Percentiles rank a stretch among this genome's conserved stretches.
Conservation (phyloP, 1,139 yeast species). For the Geotrichum carabidarum region DNA sequence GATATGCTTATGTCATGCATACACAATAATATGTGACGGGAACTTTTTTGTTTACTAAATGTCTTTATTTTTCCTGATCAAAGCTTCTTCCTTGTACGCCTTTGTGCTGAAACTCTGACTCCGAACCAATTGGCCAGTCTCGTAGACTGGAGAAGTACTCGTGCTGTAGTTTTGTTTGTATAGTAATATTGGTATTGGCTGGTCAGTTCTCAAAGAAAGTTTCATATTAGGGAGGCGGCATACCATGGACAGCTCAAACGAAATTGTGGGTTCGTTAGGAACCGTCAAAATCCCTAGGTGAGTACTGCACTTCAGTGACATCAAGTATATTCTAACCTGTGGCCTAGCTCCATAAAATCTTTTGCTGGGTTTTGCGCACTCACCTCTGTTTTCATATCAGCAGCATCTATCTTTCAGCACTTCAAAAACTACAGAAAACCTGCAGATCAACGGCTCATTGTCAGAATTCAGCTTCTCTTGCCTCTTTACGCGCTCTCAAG, state of each 20-base stretch:
- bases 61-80: no score
- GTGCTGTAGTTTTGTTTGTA: no score
- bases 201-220: no score
- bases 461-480: constrained; percentile 63
- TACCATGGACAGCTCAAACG: not conserved
- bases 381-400: constrained; percentile 42
- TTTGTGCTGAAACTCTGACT: no score
- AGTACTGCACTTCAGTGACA: not conserved
- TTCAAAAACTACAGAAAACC: constrained; percentile 78
- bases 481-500: constrained; percentile 53
- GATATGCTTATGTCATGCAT: no score
- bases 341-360: constrained; percentile 8
- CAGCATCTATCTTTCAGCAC: constrained; percentile 48
- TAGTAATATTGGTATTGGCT: no score
- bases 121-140: no score
- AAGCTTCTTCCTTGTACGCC: no score
- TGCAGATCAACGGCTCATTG: constrained; percentile 75
- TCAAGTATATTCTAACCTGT: not conserved
- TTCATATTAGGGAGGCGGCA: no score
- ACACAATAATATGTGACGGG: no score
- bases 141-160: no score
- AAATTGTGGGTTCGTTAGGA: not conserved
- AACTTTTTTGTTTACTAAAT: no score
- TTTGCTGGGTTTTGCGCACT: constrained; percentile 27
- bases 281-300: constrained; percentile 7